Evolutionary conservation across 768 basidiomycete genomes (phyloP).

Genomic region (Mycena metata): DNA sequence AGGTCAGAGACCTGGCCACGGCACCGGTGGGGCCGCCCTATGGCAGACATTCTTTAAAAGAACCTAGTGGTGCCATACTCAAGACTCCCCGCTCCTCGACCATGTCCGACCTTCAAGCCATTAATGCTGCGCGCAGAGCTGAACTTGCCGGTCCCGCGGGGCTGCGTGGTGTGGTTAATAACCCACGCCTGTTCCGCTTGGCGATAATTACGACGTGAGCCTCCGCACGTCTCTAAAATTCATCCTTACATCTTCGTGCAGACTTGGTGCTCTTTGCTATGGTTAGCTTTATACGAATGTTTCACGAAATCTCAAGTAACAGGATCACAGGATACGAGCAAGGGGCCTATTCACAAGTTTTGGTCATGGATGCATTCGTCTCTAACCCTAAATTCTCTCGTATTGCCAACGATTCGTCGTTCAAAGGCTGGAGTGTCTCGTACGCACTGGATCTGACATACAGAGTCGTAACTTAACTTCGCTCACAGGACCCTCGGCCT

Average conservation of each 20-base stretch:
- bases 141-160: slow-evolving; percentile 41
- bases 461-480: background rate
- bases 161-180: slow-evolving; percentile 36
- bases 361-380: slow-evolving; percentile 40
- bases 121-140: slow-evolving; percentile 39
- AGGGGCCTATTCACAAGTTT: slow-evolving; percentile 41
- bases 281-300: slow-evolving; percentile 19
- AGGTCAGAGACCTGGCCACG: too few relatives aligned
- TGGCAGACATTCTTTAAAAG: slow-evolving; percentile 18
- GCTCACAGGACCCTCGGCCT: slow-evolving; percentile 36
- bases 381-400: slow-evolving; percentile 38
- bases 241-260: slow-evolving; percentile 3
- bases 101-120: slow-evolving; percentile 37
- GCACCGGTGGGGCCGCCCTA: too few relatives aligned
- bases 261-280: slow-evolving; percentile 41
- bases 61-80: slow-evolving; percentile 1
- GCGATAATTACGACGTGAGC: slow-evolving; percentile 39
- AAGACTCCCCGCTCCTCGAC: background rate
- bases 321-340: slow-evolving; percentile 37
- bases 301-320: background rate
- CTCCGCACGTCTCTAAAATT: background rate
- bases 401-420: slow-evolving; percentile 41
- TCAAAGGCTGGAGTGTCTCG: slow-evolving; percentile 44
- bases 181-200: slow-evolving; percentile 38
- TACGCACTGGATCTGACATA: slow-evolving; percentile 3